Percentiles rank a stretch among this genome's conserved stretches.
phyloP scores from a whole-genome alignment of 169 alveolate genomes.

The Plasmodium adleri region DNA sequence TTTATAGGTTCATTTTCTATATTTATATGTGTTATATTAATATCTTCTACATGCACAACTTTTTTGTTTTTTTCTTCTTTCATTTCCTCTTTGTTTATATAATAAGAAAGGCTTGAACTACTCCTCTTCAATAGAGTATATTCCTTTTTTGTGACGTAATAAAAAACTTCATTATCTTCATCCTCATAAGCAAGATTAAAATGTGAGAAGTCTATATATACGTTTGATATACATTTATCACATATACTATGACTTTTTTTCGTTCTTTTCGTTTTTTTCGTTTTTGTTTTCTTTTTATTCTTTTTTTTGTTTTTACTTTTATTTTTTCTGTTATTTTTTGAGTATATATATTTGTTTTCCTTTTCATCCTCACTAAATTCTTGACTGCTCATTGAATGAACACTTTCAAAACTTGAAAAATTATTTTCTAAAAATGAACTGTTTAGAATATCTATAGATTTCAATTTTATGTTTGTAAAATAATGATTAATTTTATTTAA shows the following conservation, averaged over 20 bases:
- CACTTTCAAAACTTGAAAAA: background rate
- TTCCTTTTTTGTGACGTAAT: conserved; percentile 39
- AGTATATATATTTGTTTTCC: background rate
- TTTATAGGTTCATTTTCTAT: background rate
- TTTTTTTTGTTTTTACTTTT: background rate
- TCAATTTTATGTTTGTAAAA: background rate
- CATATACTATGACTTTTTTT: conserved; percentile 5
- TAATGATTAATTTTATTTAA: background rate
- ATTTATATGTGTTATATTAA: background rate
- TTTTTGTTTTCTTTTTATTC: conserved; percentile 8
- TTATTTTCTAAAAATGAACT: background rate
- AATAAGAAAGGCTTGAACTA: background rate
- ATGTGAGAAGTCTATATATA: conserved; percentile 36
- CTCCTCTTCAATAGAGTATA: conserved; percentile 1
- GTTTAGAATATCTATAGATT: background rate
- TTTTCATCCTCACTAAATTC: background rate
- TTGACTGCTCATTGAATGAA: background rate
- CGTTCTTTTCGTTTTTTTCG: background rate
- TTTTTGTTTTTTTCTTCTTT: background rate
- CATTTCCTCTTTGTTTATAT: background rate
- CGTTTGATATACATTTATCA: conserved; percentile 20
- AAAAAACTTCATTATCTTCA: conserved; percentile 22
- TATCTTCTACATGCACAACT: background rate
- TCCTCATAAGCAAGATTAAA: conserved; percentile 51
- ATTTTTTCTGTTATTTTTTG: background rate